These are phyloP conservation scores for Pseudogymnoascus sp. DNA, from an alignment of 2,329 filamentous ascomycete species.

Conservation along the genomic window DNA sequence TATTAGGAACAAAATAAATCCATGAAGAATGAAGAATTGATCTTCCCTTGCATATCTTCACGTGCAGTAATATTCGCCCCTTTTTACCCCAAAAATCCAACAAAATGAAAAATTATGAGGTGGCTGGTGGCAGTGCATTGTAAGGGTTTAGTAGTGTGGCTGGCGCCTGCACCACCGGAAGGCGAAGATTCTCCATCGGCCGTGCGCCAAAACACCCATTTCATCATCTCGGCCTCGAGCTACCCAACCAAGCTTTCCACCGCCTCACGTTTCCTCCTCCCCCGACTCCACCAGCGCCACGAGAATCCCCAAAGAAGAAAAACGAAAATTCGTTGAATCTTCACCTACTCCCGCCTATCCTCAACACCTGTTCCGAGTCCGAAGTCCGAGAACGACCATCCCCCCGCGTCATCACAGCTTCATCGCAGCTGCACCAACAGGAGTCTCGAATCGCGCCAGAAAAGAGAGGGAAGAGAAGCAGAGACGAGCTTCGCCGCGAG, in stretches of 20 bases:
- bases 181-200: conserved; percentile 2
- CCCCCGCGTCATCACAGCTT: background rate
- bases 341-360: background rate
- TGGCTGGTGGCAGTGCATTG: background rate
- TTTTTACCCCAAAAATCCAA: background rate
- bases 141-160: conserved; percentile 4
- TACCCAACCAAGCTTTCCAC: conserved; percentile 1
- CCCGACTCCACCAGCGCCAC: background rate
- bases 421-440: background rate
- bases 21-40: background rate
- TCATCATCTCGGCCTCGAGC: conserved; percentile 2
- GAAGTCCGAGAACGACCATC: background rate
- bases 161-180: background rate
- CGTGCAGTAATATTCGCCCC: background rate
- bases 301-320: background rate
- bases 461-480: background rate
- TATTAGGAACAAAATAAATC: background rate
- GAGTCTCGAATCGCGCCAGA: background rate
- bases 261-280: background rate
- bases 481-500: background rate
- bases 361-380: background rate
- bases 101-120: background rate
- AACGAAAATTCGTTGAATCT: background rate
- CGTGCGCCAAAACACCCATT: conserved; percentile 2
- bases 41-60: background rate